A percentile compares a stretch with the other conserved stretches of the same genome.
phyloP scores from a whole-genome alignment of 441 rosid genomes.

The Populus hybrid region DNA sequence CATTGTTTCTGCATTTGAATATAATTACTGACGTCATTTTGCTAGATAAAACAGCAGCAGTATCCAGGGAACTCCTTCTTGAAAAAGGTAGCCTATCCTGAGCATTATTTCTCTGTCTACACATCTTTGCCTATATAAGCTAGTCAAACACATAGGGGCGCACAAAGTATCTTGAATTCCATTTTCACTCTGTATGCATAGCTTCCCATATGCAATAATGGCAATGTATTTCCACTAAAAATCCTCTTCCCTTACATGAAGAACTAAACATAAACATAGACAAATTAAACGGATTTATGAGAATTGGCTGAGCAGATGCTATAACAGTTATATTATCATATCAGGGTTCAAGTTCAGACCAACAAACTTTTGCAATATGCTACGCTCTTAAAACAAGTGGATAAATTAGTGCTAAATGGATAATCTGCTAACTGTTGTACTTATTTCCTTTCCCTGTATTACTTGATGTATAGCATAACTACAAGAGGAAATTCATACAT shows the following conservation, averaged over 20 bases:
- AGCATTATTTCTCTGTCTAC: background rate
- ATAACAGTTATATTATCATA: background rate
- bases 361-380: slow-evolving; percentile 4
- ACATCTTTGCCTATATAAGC: background rate
- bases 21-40: background rate
- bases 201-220: background rate
- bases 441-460: background rate
- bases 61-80: background rate
- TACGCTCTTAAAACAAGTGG: background rate
- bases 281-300: background rate
- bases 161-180: background rate
- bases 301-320: background rate
- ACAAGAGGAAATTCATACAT: background rate
- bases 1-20: background rate
- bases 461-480: background rate
- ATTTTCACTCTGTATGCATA: background rate
- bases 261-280: background rate
- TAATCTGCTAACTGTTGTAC: background rate
- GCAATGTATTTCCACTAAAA: background rate
- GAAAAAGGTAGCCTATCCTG: too few relatives aligned
- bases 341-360: slow-evolving; percentile 4
- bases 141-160: background rate
- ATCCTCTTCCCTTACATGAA: background rate
- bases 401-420: background rate
- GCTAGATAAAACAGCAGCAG: background rate